Base-by-base conservation (phyloP, 1,284 basidiomycete species). In the Rugosomyces carneus region DNA sequence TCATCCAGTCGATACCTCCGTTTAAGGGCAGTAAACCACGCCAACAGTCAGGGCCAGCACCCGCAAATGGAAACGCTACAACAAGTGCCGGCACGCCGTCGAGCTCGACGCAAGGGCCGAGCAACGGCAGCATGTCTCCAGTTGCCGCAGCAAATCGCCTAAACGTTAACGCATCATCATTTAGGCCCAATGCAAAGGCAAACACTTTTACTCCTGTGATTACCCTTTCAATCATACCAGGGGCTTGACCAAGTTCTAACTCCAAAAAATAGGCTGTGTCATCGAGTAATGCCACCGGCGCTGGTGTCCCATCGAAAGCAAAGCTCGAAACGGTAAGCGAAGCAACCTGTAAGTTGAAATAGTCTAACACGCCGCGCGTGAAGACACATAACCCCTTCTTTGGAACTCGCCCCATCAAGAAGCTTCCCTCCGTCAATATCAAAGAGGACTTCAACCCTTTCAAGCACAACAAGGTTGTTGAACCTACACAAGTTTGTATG, bases 361-460 rank as follows among this genome's bases (percentile, higher is more conserved):
- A 29, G n/a, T 16, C 36, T 37, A 19, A 24, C 34, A 11, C 44
- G 26, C 37, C 34, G 65, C 54, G 55, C 26, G 58, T 63, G 36
- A 51, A 72, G 31, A 51, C 76, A 1, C 74, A 79, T 13, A 92
- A 94, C 60, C 84, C 87, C 9, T 97, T 96, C 83, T 96, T 94
- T 63, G 89, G 89, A 41, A 73, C 80, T 34, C 82, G 84, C 31
- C 65, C 73, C 19, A 78, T 85, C 62, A 90, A 91, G 73, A 86
- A 87, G 66, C 71, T 71, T 36, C 65, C 70, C 5, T 70, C 77
- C 16, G 80, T 92, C 36, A 86, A 91, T 60, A 76, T 93, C 57
- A 89, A 93, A 66, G 89, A 94, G 57, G 93, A 96, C 59, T 97
- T 96, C 64, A 95, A 93, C 66, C 90, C 93, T 20, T 94, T 92